Percentiles rank a stretch among this genome's conserved stretches.
These are phyloP conservation scores for Physcia stellaris DNA, from an alignment of 495 filamentous ascomycete species.

Conservation along the genomic window DNA sequence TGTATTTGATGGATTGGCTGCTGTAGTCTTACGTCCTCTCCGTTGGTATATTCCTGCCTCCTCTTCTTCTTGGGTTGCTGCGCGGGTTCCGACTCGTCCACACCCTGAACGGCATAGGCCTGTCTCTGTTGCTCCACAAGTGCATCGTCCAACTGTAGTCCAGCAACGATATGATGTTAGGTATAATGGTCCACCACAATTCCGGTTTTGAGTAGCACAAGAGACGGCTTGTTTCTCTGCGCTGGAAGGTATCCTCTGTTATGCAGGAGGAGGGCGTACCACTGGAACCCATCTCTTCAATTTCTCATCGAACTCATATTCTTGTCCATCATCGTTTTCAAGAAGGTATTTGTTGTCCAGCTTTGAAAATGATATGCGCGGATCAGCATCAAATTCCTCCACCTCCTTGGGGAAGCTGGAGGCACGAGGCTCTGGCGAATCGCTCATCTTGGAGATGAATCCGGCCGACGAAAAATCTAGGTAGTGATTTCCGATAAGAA, in stretches of 20 bases:
- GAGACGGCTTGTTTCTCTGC: neutral
- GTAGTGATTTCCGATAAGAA: too few species aligned
- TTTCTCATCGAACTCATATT: constrained; percentile 66
- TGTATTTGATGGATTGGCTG: neutral
- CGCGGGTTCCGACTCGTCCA: constrained; percentile 46
- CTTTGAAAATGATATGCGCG: constrained; percentile 75
- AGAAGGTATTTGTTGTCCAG: constrained; percentile 68
- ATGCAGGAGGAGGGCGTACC: constrained; percentile 31
- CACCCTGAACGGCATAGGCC: constrained; percentile 56
- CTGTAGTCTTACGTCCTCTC: constrained; percentile 42
- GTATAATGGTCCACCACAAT: neutral
- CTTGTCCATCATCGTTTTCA: constrained; percentile 71
- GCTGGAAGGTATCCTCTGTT: too few species aligned
- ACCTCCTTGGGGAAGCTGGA: constrained; percentile 53
- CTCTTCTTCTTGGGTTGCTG: constrained; percentile 50
- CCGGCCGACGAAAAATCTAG: too few species aligned
- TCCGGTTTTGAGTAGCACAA: neutral
- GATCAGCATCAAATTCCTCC: constrained; percentile 65
- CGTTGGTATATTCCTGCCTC: constrained; percentile 50
- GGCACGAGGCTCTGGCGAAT: constrained; percentile 4
- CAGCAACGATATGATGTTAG: constrained; percentile 5
- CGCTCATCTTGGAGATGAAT: too few species aligned
- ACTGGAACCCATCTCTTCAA: constrained; percentile 69
- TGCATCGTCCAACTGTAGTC: constrained; percentile 56
- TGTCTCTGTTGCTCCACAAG: constrained; percentile 65